These are phyloP conservation scores for Cystofilobasidium macerans DNA, from an alignment of 768 basidiomycete species.

Conservation along the genomic window DNA sequence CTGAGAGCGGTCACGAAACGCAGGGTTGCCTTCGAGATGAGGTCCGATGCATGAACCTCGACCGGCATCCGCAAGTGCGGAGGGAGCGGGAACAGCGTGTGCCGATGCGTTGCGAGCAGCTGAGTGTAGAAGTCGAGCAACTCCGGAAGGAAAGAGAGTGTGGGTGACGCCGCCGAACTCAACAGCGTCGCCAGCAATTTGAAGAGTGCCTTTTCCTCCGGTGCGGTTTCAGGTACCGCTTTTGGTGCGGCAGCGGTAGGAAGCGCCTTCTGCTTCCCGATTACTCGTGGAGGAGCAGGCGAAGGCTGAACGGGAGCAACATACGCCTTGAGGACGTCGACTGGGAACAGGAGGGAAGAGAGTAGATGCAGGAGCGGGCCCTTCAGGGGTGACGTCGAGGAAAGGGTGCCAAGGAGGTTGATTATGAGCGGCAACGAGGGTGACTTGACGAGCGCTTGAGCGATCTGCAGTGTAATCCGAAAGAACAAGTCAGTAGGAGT, in stretches of 20 bases:
- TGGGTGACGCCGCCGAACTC: neutral
- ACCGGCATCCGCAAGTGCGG: neutral
- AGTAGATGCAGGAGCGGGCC: neutral
- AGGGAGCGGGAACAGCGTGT: slow-evolving; percentile 19
- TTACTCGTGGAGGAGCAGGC: neutral
- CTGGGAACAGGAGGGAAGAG: slow-evolving; percentile 21
- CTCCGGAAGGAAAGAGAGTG: slow-evolving; percentile 15
- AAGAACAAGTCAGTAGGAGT: neutral
- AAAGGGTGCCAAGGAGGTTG: neutral
- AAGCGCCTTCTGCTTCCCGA: neutral
- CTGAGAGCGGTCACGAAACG: slow-evolving; percentile 14
- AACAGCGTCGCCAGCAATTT: slow-evolving; percentile 1
- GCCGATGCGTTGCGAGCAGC: slow-evolving; percentile 14
- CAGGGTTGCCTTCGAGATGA: slow-evolving; percentile 11
- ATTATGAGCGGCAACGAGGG: slow-evolving; percentile 6
- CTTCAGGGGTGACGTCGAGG: neutral
- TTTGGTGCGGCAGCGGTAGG: neutral
- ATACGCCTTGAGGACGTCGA: slow-evolving; percentile 20
- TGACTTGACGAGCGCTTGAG: slow-evolving; percentile 19
- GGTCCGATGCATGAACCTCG: slow-evolving; percentile 19
- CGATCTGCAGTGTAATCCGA: slow-evolving; percentile 9
- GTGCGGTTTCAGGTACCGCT: neutral
- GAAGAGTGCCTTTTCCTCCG: neutral
- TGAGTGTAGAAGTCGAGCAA: slow-evolving; percentile 16
- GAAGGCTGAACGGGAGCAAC: neutral